Evolutionary conservation across 1,139 yeast species (phyloP), one percentile per base, ranked within the genome.

Genomic region (Nakaseomyces sp.): DNA sequence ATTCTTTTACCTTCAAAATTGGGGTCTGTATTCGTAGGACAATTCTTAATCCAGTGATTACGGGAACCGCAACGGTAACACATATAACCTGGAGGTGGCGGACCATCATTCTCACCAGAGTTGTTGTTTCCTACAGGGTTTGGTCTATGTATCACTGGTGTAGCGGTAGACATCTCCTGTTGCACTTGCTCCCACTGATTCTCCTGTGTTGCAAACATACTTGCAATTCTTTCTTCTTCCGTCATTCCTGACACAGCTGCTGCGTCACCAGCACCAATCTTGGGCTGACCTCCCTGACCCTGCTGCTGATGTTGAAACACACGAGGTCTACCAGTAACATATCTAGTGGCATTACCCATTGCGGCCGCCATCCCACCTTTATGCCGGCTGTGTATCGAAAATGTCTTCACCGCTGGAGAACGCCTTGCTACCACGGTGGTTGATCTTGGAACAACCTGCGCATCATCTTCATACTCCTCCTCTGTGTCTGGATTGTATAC

Each of bases 1-100:
- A 91, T 82, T 51, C 94, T 74, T 59, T 85, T 86, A 24, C 95
- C 95, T 60, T 91, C 97, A 74, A 88, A 88, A 55, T 79, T 84
- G 4, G 96, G 95, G 64, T 91, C 98, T 45, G 78, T 79, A 55
- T 85, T 84, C 2, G 95, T 87, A 0, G 98, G 98, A 68, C 98
- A 91, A 54, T 88, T 87, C 57, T 85, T 85, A 50, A 93, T 89
- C 91, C 95, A 89, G 64, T 91, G 99, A 50, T 91, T 96, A 63
- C 88, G 86, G 40, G 86, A 88, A 43, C 98, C 98, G 69, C 99
- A 91, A 61, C 96, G 74, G 63, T 91, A 89, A 63, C 98, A 91
- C 60, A 89, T 82, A 58, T 91, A 91, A 1, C 95, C 95, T 3
- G 95, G 91, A 1, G 98, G 98, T 4, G 96, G 96, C 6, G 84